A percentile compares a stretch with the other conserved stretches of the same genome.
These are phyloP conservation scores for Inonotus hispidus DNA, from an alignment of 1,284 basidiomycete genomes.

Conservation along the genomic window DNA sequence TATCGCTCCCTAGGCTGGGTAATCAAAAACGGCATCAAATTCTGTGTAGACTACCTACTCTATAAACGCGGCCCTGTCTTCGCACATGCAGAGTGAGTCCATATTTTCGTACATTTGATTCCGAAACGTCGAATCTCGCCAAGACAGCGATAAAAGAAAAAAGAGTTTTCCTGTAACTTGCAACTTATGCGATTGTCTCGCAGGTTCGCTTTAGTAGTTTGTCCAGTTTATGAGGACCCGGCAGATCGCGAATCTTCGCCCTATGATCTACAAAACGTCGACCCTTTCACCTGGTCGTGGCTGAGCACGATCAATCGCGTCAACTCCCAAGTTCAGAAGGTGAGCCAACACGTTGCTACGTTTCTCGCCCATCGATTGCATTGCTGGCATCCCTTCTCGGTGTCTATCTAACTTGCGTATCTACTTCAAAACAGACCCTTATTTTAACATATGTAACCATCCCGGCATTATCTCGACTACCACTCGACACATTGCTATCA, in stretches of 20 bases:
- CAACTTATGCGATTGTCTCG: background rate
- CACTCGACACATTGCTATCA: constrained; percentile 48
- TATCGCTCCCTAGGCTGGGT: constrained; percentile 98
- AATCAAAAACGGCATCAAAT: constrained; percentile 93
- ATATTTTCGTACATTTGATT: background rate
- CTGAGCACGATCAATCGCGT: constrained; percentile 96
- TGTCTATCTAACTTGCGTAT: background rate
- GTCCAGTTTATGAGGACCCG: constrained; percentile 85
- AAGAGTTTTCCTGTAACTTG: no score
- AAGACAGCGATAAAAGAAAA: no score
- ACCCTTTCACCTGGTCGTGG: constrained; percentile 91
- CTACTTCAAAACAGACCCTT: constrained; percentile 56
- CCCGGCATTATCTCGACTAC: constrained; percentile 58
- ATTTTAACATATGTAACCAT: constrained; percentile 90
- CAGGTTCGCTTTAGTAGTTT: constrained; percentile 86
- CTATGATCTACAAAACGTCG: constrained; percentile 55
- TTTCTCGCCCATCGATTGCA: background rate
- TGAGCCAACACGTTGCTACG: constrained; percentile 25
- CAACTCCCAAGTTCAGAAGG: constrained; percentile 97
- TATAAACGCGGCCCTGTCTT: constrained; percentile 97
- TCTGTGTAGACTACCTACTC: constrained; percentile 91
- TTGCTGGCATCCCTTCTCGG: background rate
- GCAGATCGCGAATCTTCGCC: constrained; percentile 61
- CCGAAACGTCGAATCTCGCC: background rate
- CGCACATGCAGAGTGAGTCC: constrained; percentile 85